Percentiles rank a stretch among this genome's conserved stretches.
phyloP scores from a whole-genome alignment of 495 filamentous ascomycete genomes.

The Cercophora sp. region DNA sequence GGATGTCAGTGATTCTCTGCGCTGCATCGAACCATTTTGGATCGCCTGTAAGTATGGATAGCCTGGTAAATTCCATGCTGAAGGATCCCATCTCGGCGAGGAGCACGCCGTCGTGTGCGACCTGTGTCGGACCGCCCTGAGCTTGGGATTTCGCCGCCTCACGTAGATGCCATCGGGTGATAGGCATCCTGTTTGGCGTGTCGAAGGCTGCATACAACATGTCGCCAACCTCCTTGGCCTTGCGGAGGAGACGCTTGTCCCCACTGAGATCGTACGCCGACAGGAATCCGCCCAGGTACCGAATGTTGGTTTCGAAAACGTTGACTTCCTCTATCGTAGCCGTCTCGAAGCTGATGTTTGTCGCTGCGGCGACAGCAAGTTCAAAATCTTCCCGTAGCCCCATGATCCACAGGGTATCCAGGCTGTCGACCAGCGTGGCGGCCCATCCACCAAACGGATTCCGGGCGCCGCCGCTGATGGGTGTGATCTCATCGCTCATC shows the following conservation, averaged over 20 bases:
- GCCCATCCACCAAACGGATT: conserved; percentile 89
- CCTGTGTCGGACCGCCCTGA: conserved; percentile 25
- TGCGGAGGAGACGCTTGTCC: conserved; percentile 65
- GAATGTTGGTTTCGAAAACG: conserved; percentile 77
- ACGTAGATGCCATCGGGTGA: conserved; percentile 58
- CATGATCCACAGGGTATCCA: conserved; percentile 97
- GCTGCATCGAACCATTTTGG: conserved; percentile 83
- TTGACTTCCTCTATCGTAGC: conserved; percentile 54
- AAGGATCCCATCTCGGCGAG: conserved; percentile 69
- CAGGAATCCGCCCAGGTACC: conserved; percentile 74
- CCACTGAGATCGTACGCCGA: conserved; percentile 72
- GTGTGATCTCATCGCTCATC: conserved; percentile 70
- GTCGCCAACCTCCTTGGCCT: conserved; percentile 78
- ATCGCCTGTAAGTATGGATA: conserved; percentile 75
- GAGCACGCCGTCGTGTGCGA: conserved; percentile 30
- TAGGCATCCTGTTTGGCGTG: conserved; percentile 86
- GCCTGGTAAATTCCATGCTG: conserved; percentile 77
- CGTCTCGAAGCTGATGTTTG: conserved; percentile 78
- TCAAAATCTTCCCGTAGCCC: conserved; percentile 80
- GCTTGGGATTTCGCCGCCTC: conserved; percentile 20
- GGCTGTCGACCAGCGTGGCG: conserved; percentile 84
- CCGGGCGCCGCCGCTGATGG: conserved; percentile 50
- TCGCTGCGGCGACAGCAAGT: conserved; percentile 69
- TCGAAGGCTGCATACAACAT: conserved; percentile 84
- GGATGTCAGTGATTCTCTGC: conserved; percentile 70